Evolutionary conservation across 345 rosid genomes (phyloP).

Genomic region (Angophora floribunda): DNA sequence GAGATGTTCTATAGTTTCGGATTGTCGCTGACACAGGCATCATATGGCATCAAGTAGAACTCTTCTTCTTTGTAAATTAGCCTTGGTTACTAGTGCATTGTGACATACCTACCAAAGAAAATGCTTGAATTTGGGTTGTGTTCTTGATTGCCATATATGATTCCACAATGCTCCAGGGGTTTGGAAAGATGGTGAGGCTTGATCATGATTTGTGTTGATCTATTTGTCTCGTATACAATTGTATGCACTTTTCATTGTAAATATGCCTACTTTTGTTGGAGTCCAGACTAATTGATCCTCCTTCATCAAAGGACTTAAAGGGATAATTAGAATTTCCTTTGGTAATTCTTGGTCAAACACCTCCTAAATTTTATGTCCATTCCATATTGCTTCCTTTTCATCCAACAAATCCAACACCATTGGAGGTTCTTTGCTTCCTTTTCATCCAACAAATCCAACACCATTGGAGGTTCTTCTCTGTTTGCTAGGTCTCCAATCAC

Average conservation of each 20-base stretch:
- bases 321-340: background rate
- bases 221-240: background rate
- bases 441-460: too few relatives aligned
- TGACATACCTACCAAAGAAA: background rate
- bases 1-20: too few relatives aligned
- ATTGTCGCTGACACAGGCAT: background rate
- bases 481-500: background rate
- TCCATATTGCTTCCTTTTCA: background rate
- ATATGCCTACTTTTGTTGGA: too few relatives aligned
- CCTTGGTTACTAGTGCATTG: background rate
- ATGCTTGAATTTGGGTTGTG: background rate
- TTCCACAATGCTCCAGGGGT: background rate
- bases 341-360: too few relatives aligned
- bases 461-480: background rate
- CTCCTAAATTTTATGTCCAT: too few relatives aligned
- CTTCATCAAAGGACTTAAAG: background rate
- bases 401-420: background rate
- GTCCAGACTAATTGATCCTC: background rate
- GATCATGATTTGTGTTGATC: too few relatives aligned
- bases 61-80: background rate
- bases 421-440: background rate
- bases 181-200: background rate
- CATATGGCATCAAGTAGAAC: fast-evolving
- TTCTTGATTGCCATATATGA: background rate
- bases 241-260: background rate